Percentiles rank a stretch among this genome's conserved stretches.
These are phyloP conservation scores for Aspergillus proliferans DNA, from an alignment of 2,329 filamentous ascomycete genomes.

Conservation along the genomic window DNA sequence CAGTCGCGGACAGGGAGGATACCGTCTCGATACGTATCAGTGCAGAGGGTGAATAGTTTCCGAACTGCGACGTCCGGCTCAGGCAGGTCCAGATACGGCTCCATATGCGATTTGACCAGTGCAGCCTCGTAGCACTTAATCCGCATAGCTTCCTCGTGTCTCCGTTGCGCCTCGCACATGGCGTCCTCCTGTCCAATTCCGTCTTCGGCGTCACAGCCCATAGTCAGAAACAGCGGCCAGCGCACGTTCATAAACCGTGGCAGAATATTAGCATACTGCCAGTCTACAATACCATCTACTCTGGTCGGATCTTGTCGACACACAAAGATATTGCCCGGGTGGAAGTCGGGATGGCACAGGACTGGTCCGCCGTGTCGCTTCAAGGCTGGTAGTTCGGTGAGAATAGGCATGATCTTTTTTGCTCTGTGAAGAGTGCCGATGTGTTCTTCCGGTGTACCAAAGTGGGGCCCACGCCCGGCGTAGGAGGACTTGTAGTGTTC, in stretches of 20 bases:
- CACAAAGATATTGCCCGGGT: constrained; percentile 19
- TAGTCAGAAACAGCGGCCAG: constrained; percentile 13
- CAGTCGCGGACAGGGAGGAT: constrained; percentile 10
- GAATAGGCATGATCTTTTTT: constrained; percentile 6
- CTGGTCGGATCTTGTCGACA: constrained; percentile 12
- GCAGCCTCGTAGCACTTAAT: constrained; percentile 19
- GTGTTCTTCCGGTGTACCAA: constrained; percentile 11
- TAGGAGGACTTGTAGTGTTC: constrained; percentile 8
- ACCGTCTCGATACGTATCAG: constrained; percentile 10
- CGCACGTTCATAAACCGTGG: constrained; percentile 14
- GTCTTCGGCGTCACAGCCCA: constrained; percentile 12
- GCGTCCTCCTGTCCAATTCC: constrained; percentile 10
- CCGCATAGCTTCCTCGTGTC: constrained; percentile 8
- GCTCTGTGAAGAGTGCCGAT: constrained; percentile 5
- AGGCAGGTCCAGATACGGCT: constrained; percentile 13
- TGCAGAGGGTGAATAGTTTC: constrained; percentile 9
- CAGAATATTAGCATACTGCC: constrained; percentile 15
- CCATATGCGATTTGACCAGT: constrained; percentile 11
- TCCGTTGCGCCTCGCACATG: constrained; percentile 4
- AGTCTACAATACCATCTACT: constrained; percentile 15
- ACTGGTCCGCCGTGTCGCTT: constrained; percentile 8
- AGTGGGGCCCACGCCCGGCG: constrained; percentile 9
- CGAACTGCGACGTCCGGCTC: constrained; percentile 9
- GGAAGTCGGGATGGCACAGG: constrained; percentile 14
- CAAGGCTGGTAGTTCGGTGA: constrained; percentile 2